Evolutionary conservation across 345 rosid species (phyloP).

Genomic region (Xanthoceras sorbifolium): DNA sequence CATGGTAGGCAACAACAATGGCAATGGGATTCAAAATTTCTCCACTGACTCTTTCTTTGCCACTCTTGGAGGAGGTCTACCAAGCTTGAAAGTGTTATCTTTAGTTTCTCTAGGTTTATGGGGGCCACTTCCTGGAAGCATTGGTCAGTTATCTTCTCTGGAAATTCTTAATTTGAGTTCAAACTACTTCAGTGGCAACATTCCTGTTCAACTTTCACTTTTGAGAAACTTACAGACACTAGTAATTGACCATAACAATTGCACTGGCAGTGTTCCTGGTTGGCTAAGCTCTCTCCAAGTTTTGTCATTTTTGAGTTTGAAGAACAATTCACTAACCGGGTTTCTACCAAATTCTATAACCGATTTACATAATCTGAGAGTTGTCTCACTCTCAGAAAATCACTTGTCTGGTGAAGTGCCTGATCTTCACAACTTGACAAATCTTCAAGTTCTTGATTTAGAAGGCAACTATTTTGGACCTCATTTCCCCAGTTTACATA

Average conservation of each 20-base stretch:
- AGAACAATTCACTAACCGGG: conserved; percentile 56
- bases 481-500: conserved; percentile 46
- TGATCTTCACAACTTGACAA: conserved; percentile 44
- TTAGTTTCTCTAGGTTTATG: conserved; percentile 54
- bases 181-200: conserved; percentile 44
- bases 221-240: conserved; percentile 53
- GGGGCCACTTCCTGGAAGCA: conserved; percentile 48
- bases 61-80: conserved; percentile 29
- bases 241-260: conserved; percentile 50
- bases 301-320: conserved; percentile 55
- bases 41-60: conserved; percentile 39
- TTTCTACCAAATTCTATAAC: conserved; percentile 43
- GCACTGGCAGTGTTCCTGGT: conserved; percentile 45
- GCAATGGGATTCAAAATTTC: conserved; percentile 25
- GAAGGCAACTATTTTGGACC: conserved; percentile 56
- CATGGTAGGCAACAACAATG: conserved; percentile 43
- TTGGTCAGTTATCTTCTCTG: conserved; percentile 46
- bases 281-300: conserved; percentile 41
- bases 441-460: conserved; percentile 62
- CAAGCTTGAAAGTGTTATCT: conserved; percentile 59
- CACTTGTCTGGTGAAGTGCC: conserved; percentile 56
- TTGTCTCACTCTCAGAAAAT: conserved; percentile 45
- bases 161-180: conserved; percentile 64
- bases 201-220: conserved; percentile 46
- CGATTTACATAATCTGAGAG: conserved; percentile 38